Base-by-base conservation (phyloP, 2,329 filamentous ascomycete species). In the Bretziella fagacearum region DNA sequence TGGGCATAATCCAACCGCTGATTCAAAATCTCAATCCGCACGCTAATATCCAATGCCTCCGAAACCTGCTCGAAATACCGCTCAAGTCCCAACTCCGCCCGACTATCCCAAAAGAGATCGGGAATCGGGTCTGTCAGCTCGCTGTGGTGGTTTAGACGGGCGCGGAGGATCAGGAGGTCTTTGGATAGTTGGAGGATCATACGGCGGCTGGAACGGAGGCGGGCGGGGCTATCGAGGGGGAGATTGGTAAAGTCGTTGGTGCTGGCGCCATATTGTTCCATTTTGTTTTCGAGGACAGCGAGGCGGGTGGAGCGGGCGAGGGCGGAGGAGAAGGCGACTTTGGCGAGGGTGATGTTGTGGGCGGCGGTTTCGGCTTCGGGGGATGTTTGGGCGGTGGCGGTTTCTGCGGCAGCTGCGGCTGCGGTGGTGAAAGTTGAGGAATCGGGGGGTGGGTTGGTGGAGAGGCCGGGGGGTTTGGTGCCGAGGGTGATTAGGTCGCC, bases 1-100 rank as follows among this genome's bases (percentile, higher is more conserved):
- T 91, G 84, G 1, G 89, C 91, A 60, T 98, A 96, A 58, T 94
- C 89, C 75, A 98, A 93, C 66, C 93, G 93, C 65, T 93, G 84
- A 60, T 98, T 98, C 55, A 96, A 65, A 15, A 84, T 79, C 56
- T 83, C 84, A 64, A 96, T 96, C 44, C 91, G 74, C 22, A 91
- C 84, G 27, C 84, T 83, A 20, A 96, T 87, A 61, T 96, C 91
- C 29, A 98, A 71, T 1, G 86, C 85, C 47, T 80, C 77, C 33
- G 89, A 87, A 33, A 95, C 85, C 61, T 91, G 83, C 55, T 94
- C 87, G 61, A 96, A 98, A 64, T 95, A 96, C 25, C 81, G 82
- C 61, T 95, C 91, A 2, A 98, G 70, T 1, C 86, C 84, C 2
- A 95, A 74, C 60, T 95, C 87, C 55, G 91, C 81, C 43, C 78